Conservation (phyloP, 179 eudicot genomes). For the Sideroxylon spinosum region DNA sequence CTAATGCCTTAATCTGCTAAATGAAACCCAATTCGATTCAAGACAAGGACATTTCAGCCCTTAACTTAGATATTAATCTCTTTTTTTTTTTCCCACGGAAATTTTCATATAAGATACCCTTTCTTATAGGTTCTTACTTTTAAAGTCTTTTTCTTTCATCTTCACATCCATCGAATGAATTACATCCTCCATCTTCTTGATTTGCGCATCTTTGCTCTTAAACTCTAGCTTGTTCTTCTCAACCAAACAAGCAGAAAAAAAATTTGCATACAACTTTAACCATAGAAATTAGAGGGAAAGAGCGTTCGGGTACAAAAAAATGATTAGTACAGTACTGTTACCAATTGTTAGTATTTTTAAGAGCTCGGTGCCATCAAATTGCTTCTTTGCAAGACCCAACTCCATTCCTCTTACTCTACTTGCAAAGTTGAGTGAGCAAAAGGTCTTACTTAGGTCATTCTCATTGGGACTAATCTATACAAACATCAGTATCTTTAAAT, state of each 20-base stretch:
- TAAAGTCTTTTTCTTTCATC: constrained; percentile 78
- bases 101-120: constrained; percentile 47
- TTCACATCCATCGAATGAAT: constrained; percentile 60
- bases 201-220: constrained; percentile 70
- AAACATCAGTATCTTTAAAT: constrained; percentile 91
- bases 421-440: constrained; percentile 93
- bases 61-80: neutral
- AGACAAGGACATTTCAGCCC: neutral
- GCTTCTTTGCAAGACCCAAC: constrained; percentile 96
- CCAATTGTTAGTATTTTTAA: constrained; percentile 82
- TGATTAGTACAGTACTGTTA: constrained; percentile 17
- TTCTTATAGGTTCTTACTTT: constrained; percentile 73
- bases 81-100: neutral
- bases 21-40: neutral
- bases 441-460: constrained; percentile 78
- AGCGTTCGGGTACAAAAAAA: neutral
- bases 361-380: constrained; percentile 66
- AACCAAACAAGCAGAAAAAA: constrained; percentile 33
- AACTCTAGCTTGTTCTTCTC: constrained; percentile 78
- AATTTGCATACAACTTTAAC: neutral
- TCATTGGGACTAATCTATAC: constrained; percentile 93
- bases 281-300: neutral
- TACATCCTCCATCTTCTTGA: constrained; percentile 80
- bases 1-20: constrained; percentile 80
- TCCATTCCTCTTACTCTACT: constrained; percentile 93